Evolutionary conservation across 192 early-diverging fungal genomes (phyloP), one percentile per base, ranked within the genome.

Genomic region (Coemansia sp.): DNA sequence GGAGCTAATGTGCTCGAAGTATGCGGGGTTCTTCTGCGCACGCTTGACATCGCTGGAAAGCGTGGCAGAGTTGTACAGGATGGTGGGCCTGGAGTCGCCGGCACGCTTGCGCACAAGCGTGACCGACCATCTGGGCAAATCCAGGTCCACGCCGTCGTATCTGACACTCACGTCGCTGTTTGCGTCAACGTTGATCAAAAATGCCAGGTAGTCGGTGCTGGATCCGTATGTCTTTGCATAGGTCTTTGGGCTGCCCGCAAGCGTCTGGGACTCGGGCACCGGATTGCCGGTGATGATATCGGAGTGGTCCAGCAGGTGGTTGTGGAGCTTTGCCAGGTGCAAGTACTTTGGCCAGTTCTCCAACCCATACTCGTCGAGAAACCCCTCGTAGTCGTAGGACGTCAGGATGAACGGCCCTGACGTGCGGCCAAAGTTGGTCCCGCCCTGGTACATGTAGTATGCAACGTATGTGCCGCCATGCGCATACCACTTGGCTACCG

Each of bases 381-480:
- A 77, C 10, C 74, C 79, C 21, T 76, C 79, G 37, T 82, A 82
- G 66, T 82, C 74, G 61, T 82, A 82, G 12, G 79, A 77, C 6
- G 74, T 82, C 18, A 25, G 48, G 31, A 77, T 67, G 53, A 82
- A 73, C 23, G 79, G 79, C 0, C 79, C 71, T 13, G 79, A 67
- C 2, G 79, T 68, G 46, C 79, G 71, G 16, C 86, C 87, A 70
- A 87, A 89, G 66, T 89, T 90, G 10, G 87, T 90, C 25, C 89
- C 89, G 29, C 89, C 89, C 55, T 89, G 87, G 62, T 82, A 88
- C 87, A 85, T 88, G 59, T 84, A 84, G 45, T 89, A 87, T 2
- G 70, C 64, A 16, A 84, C 67, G 63, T 85, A 87, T 0, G 82
- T 84, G 56, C 87, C 87, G 39, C 87, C 86, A 16, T 68, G 49